Conservation (phyloP, 495 filamentous ascomycete species). For the Polyplosphaeria fusca region DNA sequence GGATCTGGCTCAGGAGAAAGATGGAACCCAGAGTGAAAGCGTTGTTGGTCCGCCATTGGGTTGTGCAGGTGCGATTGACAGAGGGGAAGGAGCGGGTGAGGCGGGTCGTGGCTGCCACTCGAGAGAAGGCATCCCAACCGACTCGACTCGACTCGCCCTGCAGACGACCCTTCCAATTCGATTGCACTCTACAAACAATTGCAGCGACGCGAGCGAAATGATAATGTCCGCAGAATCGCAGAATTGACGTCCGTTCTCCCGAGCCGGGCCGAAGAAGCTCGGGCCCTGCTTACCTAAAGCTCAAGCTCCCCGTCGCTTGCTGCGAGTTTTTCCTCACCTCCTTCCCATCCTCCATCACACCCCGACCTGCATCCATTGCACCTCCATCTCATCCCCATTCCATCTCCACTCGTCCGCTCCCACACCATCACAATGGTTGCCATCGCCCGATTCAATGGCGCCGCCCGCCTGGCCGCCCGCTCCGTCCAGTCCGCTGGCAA, state of each 20-base stretch:
- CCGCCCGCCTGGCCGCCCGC: slow-evolving; percentile 32
- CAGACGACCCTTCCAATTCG: no score
- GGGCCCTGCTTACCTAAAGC: slow-evolving; percentile 1
- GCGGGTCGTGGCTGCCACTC: no score
- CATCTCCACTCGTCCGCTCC: slow-evolving; percentile 27
- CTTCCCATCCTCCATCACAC: slow-evolving; percentile 6
- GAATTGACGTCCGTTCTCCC: slow-evolving; percentile 8
- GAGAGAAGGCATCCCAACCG: no score
- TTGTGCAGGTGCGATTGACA: no score
- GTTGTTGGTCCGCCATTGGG: no score
- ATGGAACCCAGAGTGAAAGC: no score
- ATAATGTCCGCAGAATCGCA: no score
- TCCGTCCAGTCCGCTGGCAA: slow-evolving; percentile 27
- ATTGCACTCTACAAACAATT: no score
- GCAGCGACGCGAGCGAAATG: no score
- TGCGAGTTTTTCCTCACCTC: slow-evolving; percentile 19
- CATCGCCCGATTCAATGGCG: slow-evolving; percentile 29
- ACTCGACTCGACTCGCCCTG: no score
- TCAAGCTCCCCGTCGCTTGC: slow-evolving; percentile 6
- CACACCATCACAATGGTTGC: slow-evolving; percentile 30
- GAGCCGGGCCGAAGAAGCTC: slow-evolving; percentile 7
- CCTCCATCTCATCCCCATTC: slow-evolving; percentile 17
- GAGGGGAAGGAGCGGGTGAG: no score
- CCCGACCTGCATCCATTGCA: slow-evolving; percentile 19
- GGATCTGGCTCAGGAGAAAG: no score